Evolutionary conservation across 129 eudicot genomes (phyloP), one percentile per base, ranked within the genome.

Genomic region (Oenanthe sinensis): DNA sequence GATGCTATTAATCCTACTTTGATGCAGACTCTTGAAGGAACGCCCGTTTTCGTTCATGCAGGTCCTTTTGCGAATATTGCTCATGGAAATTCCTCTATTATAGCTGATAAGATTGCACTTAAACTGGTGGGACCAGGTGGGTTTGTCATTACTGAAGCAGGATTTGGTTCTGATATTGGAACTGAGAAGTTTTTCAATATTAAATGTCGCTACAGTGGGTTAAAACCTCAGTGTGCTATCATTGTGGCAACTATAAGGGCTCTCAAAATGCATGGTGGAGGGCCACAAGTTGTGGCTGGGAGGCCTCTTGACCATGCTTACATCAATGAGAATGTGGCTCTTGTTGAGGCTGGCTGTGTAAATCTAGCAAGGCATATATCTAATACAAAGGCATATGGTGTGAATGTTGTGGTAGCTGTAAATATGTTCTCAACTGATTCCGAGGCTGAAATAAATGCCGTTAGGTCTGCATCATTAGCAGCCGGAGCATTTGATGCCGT

Each of bases 21-120:
- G 74, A 95, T 95, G 99, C 99, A 95, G 86, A 96, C 99, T 72
- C 97, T 96, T 46, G 99, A 92, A 85, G 97, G 97, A 43, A 92
- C 97, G 37, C 97, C 97, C 22, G 99, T 92, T 73, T 90, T 96
- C 58, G 96, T 92, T 76, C 99, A 96, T 16, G 99, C 99, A 3
- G 97, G 96, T 17, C 99, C 97, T 2, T 96, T 96, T 83, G 99
- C 99, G 19, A 92, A 96, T 79, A 96, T 96, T 50, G 99, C 99
- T 69, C 99, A 96, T 49, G 99, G 99, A 20, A 95, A 83, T 80
- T 96, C 99, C 11, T 96, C 99, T 14, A 90, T 96, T 2, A 91
- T 96, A 45, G 97, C 99, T 33, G 99, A 95, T 79, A 95, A 90
- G 81, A 92, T 95, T 20, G 99, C 99, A 14, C 79, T 92, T 80